Evolutionary conservation across 148 eudicot genomes (phyloP), one percentile per base, ranked within the genome.

Genomic region (Rhododendron griersonianum): DNA sequence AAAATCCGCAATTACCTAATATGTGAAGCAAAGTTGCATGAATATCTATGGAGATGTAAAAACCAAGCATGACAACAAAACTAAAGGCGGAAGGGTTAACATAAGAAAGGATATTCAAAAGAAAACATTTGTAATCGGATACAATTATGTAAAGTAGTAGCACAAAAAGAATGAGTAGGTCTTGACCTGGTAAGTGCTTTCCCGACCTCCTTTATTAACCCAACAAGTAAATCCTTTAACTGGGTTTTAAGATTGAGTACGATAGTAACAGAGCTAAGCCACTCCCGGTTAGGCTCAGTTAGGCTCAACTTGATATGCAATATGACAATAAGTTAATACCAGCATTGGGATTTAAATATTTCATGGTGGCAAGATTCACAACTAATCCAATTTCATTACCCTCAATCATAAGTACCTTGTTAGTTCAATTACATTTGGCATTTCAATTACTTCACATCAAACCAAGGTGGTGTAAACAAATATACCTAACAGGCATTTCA

Each of bases 1-100:
- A 90, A 96, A 96, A 88, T 96, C 98, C 73, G 98, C 98, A 86
- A 96, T 96, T 48, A 96, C 98, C 98, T 96, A 88, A 84, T 11
- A 81, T 63, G 63, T 33, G 14, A 88, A 89, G 59, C 59, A 84
- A 88, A 45, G 71, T 67, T 61, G 59, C 47, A 82, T 45, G 6
- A 75, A 51, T 39, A 80, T 10, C 7, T 35, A 74, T 14, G 19
- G 35, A 44, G 82, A 53, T 10, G 5, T 71, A 51, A n/a, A 71
- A 51, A 28, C 39, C 18, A 69, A 84, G 39, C 59, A 80, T 83
- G 39, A 65, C 10, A 50, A n/a, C 5, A 3, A 9, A 13, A 50
- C 33, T 25, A 16, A 16, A 30, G 76, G 76, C 5, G 5, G n/a
- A 30, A 59, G 78, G 53, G 47, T 51, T 16, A 65, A 14, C 30